Evolutionary conservation across 805 yeast genomes (phyloP), one percentile per base, ranked within the genome.

Genomic region (Teunomyces lycoperdinae): DNA sequence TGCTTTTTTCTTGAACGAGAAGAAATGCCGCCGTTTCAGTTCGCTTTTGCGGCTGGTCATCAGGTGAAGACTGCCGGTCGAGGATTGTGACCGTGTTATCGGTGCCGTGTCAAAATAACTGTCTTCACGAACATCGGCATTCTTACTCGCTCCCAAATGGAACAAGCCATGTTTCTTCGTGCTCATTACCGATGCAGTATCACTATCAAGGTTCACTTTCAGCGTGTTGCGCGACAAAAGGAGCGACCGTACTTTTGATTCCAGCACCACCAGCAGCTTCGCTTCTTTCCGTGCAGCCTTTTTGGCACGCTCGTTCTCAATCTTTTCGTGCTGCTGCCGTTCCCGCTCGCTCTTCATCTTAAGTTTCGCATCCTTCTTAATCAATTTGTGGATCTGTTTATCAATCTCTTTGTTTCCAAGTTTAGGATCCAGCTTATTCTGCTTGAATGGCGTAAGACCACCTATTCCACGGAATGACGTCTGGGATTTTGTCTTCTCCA

Each of bases 361-460:
- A 39, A 48, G 16, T 38, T 62, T 64, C 44, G 64, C 73, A 24
- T 68, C 73, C 30, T 60, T 58, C 47, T 62, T 67, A 32, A 67
- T 60, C 48, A 62, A 42, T 42, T 64, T 67, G n/a, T 67, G 58
- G 17, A 68, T 64, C 30, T 64, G 53, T 51, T 58, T 64, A 51
- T 70, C 74, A 9, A 68, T 43, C 33, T 67, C 70, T 36, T 58
- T 56, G 51, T 61, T 66, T 34, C 50, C 49, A 31, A 54, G 40
- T 28, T 56, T 55, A 4, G 60, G 48, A 9, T 61, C 66, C 5
- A 57, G 47, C 42, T 61, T 58, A 30, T 48, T 52, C 7, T 56
- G 62, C 44, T 60, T 68, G 52, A 70, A 67, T 4, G 74, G 67
- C 0, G 68, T 60, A 20, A 70, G 54, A 4, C 62, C 58, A 9